Conservation (phyloP, 1,284 basidiomycete genomes). For the Cutaneotrichosporon curvatum region DNA sequence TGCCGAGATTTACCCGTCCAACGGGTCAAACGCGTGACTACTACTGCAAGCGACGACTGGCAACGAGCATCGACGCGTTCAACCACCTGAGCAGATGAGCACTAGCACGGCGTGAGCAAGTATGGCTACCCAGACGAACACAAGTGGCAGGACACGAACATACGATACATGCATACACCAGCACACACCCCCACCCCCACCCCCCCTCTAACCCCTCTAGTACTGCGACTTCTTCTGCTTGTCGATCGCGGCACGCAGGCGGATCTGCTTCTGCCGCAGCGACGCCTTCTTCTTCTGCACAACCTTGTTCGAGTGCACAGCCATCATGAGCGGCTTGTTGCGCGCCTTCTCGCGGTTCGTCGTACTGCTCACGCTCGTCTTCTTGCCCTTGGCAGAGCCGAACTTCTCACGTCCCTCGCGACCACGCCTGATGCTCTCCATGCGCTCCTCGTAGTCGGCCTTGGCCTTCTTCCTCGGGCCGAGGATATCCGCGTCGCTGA, state of each 20-base stretch:
- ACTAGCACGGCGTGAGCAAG: too few species aligned
- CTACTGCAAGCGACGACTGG: too few species aligned
- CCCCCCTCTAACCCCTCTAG: constrained; percentile 20
- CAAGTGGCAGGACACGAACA: too few species aligned
- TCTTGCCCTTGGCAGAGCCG: constrained; percentile 80
- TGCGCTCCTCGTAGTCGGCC: constrained; percentile 87
- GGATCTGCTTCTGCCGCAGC: constrained; percentile 63
- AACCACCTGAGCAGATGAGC: too few species aligned
- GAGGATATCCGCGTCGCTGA: constrained; percentile 86
- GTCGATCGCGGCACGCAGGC: constrained; percentile 41
- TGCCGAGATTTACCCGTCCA: too few species aligned
- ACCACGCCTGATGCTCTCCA: constrained; percentile 85
- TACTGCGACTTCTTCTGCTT: constrained; percentile 46
- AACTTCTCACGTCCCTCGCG: constrained; percentile 95
- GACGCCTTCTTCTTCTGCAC: constrained; percentile 78
- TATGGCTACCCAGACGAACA: too few species aligned
- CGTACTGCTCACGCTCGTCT: constrained; percentile 69
- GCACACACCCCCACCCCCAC: too few species aligned
- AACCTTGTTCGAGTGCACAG: constrained; percentile 50
- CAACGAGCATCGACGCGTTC: too few species aligned
- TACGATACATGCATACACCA: too few species aligned
- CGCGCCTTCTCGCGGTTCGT: constrained; percentile 84
- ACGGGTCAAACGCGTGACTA: too few species aligned
- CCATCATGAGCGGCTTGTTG: constrained; percentile 94
- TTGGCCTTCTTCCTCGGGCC: constrained; percentile 92